A percentile compares a stretch with the other conserved stretches of the same genome.
phyloP scores from a whole-genome alignment of 805 yeast species.

The Diddensiella santjacobensis region DNA sequence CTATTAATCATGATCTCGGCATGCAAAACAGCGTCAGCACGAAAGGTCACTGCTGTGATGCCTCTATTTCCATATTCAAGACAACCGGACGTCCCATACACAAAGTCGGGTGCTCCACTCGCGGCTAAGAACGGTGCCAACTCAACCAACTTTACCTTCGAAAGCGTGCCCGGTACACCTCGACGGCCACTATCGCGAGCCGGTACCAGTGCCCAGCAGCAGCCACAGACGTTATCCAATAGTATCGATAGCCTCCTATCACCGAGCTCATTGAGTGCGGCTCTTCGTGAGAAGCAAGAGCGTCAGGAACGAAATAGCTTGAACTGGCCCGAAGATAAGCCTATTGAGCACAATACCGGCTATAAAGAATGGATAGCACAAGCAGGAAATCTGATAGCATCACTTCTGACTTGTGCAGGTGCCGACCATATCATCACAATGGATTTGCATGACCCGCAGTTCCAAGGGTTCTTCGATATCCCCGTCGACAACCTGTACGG shows the following conservation, averaged over 20 bases:
- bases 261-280: neutral
- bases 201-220: neutral
- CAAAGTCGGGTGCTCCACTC: constrained; percentile 70
- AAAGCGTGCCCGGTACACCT: constrained; percentile 53
- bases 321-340: neutral
- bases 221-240: neutral
- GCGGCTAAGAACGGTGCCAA: constrained; percentile 29
- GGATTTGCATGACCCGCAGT: constrained; percentile 98
- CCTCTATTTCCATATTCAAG: constrained; percentile 95
- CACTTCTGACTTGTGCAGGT: constrained; percentile 83
- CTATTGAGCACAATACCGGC: constrained; percentile 47
- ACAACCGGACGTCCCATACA: constrained; percentile 90
- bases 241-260: constrained; percentile 1
- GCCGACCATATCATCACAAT: constrained; percentile 95
- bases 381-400: constrained; percentile 88
- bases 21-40: constrained; percentile 87
- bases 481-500: constrained; percentile 94
- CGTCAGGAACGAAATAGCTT: neutral
- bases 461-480: constrained; percentile 94
- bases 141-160: constrained; percentile 39
- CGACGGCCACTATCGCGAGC: constrained; percentile 17
- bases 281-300: neutral
- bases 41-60: constrained; percentile 81
- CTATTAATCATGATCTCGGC: constrained; percentile 82
- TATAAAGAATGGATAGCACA: constrained; percentile 95